Evolutionary conservation across 73 alveolate genomes (phyloP), one percentile per base, ranked within the genome.

Genomic region (Paramecium caudatum): DNA sequence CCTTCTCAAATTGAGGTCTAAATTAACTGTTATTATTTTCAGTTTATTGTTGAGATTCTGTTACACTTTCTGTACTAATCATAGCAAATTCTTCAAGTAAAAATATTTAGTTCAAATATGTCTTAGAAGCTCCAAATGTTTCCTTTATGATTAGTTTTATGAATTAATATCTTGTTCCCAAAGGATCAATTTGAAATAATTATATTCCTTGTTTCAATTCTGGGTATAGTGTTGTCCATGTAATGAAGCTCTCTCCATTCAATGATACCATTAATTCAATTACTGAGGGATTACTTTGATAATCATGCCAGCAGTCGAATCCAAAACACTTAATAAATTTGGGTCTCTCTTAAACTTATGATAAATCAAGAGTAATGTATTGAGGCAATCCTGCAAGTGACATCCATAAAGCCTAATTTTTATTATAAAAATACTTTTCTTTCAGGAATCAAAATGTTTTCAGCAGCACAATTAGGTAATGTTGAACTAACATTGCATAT

Each of bases 221-320:
- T 21, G 85, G 74, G 46, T 91, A 92, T 47, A 91, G 27, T 2
- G 91, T 90, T n/a, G 91, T 63, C 95, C 95, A 91, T 4, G 90
- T 86, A 9, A 70, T 91, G 46, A 47, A 91, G 16, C 55, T 61
- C 45, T 86, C 91, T 10, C 83, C 83, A 69, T 70, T 61, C 4
- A 91, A 32, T 21, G 93, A 86, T 32, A 91, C 94, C 48, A 55
- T 37, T 15, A 91, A 55, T 33, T 91, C 95, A 49, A 91, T 87
- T n/a, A 78, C 81, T 5, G 94, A 39, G 15, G 95, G 95, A 34
- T 91, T 91, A 4, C 94, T 55, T 43, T 33, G 63, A 74, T 91
- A 91, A 90, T 80, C 90, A 90, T 91, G 95, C 94, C 95, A 91
- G 46, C 95, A 91, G 48, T 68, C 90, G 23, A 85, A 69, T 9